Base-by-base conservation (phyloP, 1,284 basidiomycete genomes). In the Cryptococcus sp. region DNA sequence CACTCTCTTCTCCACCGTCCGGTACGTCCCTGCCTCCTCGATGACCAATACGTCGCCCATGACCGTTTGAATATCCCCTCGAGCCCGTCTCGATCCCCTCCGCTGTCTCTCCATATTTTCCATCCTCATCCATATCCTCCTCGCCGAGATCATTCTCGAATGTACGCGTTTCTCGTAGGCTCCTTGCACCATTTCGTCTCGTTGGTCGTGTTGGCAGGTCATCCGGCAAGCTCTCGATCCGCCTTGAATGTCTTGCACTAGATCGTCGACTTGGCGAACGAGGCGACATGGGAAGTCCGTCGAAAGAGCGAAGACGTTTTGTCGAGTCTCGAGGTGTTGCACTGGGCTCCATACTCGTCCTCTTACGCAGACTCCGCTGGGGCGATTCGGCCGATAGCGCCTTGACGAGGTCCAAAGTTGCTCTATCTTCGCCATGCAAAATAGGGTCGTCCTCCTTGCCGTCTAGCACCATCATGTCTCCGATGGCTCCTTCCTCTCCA, bases 361-460 rank as follows among this genome's bases (percentile, higher is more conserved):
- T 56, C 23, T 59, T 59, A 18, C 69, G 49, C n/a, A 71, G 51
- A 24, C 35, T 55, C 21, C 67, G 51, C 11, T 49, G 50, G 2
- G 65, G 62, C 14, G 52, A 56, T 2, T 45, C 45, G 1, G 40
- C 43, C 2, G 63, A 51, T 19, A 68, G 46, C 4, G 59, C 58
- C 4, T 65, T 62, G 11, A 69, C 63, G 14, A 68, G 59, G 14
- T 59, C 60, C 5, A 66, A 54, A 5, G 66, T 69, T 26, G 65
- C 66, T 43, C 56, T 51, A 52, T 66, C 66, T 52, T 68, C 53
- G 2, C 65, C 69, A 5, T 52, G 47, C 2, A 51, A 38, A 25
- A 65, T 35, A 37, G 23, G 19, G 21, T 47, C 39, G 11, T 23
- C 12, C 28, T 35, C 39, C 18, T 37, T 24, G 21, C 35, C 35